Conservation (phyloP, 2,329 filamentous ascomycete species). For the Sporothrix curviconia region DNA sequence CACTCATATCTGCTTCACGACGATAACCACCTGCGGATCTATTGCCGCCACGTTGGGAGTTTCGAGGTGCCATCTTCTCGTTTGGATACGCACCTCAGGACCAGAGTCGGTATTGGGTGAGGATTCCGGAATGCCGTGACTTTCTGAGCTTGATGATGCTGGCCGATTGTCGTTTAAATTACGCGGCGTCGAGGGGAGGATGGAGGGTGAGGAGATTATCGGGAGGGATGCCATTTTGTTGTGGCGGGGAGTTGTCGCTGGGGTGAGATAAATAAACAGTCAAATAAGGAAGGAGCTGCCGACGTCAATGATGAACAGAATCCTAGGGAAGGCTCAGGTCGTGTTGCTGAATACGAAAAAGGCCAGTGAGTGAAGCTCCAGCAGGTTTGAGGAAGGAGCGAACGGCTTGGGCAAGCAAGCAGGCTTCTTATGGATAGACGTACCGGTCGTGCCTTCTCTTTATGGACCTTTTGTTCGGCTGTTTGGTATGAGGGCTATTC, state of each 20-base stretch:
- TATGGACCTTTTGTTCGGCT: not conserved
- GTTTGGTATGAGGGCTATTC: too few relatives aligned
- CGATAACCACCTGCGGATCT: conserved; percentile 24
- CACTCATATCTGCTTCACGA: conserved; percentile 46
- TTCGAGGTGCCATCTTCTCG: conserved; percentile 16
- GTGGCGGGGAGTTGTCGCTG: not conserved
- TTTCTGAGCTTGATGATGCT: not conserved
- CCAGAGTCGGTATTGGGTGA: not conserved
- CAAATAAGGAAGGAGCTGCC: conserved; percentile 6
- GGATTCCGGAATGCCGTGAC: not conserved
- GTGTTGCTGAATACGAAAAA: not conserved
- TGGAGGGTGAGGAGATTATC: not conserved
- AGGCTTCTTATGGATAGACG: not conserved
- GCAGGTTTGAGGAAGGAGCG: not conserved
- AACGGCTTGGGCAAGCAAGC: not conserved
- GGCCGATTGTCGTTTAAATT: not conserved
- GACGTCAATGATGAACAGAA: not conserved
- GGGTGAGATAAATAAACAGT: not conserved
- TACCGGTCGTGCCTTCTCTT: conserved; percentile 8
- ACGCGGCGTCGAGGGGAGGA: not conserved
- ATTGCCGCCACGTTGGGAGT: conserved; percentile 14
- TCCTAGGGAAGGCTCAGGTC: not conserved
- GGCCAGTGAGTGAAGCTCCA: not conserved
- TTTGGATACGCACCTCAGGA: not conserved
- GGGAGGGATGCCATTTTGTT: not conserved